Evolutionary conservation across 768 basidiomycete species (phyloP), one percentile per base, ranked within the genome.

Genomic region (Tricholomella constricta): DNA sequence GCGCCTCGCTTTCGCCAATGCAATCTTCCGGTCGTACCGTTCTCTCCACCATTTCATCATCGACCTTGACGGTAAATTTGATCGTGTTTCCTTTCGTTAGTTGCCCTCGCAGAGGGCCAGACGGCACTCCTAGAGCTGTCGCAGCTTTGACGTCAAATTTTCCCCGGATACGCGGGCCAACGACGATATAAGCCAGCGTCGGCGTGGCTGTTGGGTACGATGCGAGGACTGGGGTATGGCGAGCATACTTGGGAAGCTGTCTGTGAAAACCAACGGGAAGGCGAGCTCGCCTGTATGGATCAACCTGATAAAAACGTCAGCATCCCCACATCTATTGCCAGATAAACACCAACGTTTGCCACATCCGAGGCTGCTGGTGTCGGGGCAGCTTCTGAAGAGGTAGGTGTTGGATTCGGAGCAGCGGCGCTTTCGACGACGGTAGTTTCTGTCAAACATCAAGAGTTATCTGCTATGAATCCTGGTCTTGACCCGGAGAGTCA

Each of bases 61-160:
- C 72, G 20, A 80, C 78, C 45, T 78, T 69, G 3, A 82, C 77
- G 23, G 72, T 72, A 48, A 88, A 76, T 0, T 79, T 83, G 32
- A 94, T 75, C 0, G 75, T 67, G 63, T 87, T 73, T 8, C 94
- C 94, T 46, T 67, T 78, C 4, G 83, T 78, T n/a, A 96, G 70
- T 47, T 66, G 70, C 1, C 74, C 78, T n/a, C 90, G 77, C 9
- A 82, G 51, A 5, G 78, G 78, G 0, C 90, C 88, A 1, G 65
- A 63, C 3, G 80, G 79, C 2, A 98, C 70, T 5, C 87, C 85
- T 2, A 94, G 74, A 38, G 72, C 79, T 8, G 74, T 62, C 0
- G 94, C 90, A 56, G 81, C 84, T 55, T 72, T 66, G 0, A 69
- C 84, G 55, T 94, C 79, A 63, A 98, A 96, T 67, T 89, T 91